Evolutionary conservation across 2,329 filamentous ascomycete genomes (phyloP).

Genomic region (Helicocarpus griseus): DNA sequence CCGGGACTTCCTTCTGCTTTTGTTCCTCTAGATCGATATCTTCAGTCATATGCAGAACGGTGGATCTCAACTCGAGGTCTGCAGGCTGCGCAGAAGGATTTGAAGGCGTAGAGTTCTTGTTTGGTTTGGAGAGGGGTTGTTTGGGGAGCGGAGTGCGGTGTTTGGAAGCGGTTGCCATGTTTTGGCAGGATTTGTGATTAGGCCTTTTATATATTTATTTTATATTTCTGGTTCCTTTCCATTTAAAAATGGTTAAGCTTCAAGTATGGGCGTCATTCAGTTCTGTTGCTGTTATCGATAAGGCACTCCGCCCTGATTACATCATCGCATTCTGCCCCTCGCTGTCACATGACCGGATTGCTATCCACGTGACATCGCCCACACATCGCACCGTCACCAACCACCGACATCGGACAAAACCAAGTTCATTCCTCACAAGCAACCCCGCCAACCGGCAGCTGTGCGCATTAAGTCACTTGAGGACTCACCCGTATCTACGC

Average conservation of each 20-base stretch:
- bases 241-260: too few relatives aligned
- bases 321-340: too few relatives aligned
- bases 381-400: not conserved
- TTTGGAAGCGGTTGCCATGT: not conserved
- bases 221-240: too few relatives aligned
- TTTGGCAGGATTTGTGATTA: too few relatives aligned
- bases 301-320: too few relatives aligned
- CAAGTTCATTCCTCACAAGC: not conserved
- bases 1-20: not conserved
- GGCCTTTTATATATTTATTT: too few relatives aligned
- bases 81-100: conserved; percentile 7
- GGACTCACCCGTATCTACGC: too few relatives aligned
- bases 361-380: not conserved
- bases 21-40: not conserved
- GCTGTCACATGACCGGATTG: not conserved
- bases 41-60: not conserved
- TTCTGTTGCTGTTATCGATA: too few relatives aligned
- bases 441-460: conserved; percentile 3
- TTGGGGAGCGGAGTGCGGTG: conserved; percentile 4
- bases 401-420: conserved; percentile 2
- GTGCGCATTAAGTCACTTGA: not conserved
- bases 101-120: not conserved
- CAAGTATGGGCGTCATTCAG: too few relatives aligned
- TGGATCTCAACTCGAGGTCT: conserved; percentile 9
- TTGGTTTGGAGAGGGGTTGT: conserved; percentile 9